Evolutionary conservation across 192 early-diverging fungal genomes (phyloP), one percentile per base, ranked within the genome.

Genomic region (Rhizophagus sp.): DNA sequence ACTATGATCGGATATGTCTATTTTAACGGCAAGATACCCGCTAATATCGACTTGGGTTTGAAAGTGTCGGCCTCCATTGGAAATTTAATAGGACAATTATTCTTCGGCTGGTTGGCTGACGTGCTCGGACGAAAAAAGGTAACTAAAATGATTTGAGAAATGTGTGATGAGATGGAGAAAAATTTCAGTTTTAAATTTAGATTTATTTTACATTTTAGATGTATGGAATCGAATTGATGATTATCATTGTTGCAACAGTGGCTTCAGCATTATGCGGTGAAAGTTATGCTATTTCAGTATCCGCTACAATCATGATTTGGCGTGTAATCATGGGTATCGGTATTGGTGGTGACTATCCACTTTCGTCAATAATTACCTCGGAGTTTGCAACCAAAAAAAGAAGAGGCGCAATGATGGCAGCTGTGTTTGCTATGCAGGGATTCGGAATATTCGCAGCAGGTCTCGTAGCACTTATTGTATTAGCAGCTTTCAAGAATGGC

Each of bases 341-440:
- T 64, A 93, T 99, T 74, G 97, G 97, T 81, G 95, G 96, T 49
- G 96, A 98, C 84, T 99, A 99, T 84, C 96, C 97, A 15, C 87
- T 97, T 74, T 97, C 96, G 12, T 94, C 96, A 34, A 93, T 93
- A 47, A 96, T 97, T 76, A 94, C 95, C 22, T 92, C 94, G 19
- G 97, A 98, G 88, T 98, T 94, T 82, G 92, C 97, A 62, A 90
- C 89, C 62, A 87, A 90, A 24, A 82, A 89, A 36, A 89, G 91
- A 83, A 90, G 97, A 61, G 96, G 96, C 68, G 89, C 90, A 82
- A 90, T 98, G 88, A 93, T 97, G 61, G 87, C 91, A 4, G 87
- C 87, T 36, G 94, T 97, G 34, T 98, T 98, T 86, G 92, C 95
- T 68, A 95, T 94, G 93, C 96, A 98, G 83, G 95, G 96, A 62